These are phyloP conservation scores for Ustilago sp. DNA, from an alignment of 1,284 basidiomycete species.

Conservation along the genomic window DNA sequence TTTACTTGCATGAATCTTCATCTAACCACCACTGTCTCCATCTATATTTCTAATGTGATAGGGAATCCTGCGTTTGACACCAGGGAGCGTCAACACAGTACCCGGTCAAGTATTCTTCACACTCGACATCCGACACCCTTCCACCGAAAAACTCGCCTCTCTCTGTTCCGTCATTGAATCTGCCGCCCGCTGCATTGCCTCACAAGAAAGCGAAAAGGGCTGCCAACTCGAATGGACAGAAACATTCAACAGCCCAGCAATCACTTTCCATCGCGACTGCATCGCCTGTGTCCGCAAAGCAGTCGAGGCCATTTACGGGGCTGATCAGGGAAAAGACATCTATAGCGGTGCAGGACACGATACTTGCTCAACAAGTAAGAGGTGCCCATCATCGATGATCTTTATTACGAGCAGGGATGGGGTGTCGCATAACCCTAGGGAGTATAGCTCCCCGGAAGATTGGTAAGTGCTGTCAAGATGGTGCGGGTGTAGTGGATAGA, in stretches of 20 bases:
- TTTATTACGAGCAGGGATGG: conserved; percentile 51
- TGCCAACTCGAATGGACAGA: conserved; percentile 40
- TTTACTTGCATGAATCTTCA: not conserved
- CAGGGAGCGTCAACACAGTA: conserved; percentile 47
- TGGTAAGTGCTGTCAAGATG: conserved; percentile 23
- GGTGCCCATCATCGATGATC: conserved; percentile 47
- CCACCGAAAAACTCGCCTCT: conserved; percentile 19
- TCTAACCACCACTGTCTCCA: too few species aligned
- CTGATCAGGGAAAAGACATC: conserved; percentile 31
- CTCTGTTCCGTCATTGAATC: conserved; percentile 34
- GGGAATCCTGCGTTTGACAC: conserved; percentile 43
- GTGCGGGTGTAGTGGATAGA: not conserved
- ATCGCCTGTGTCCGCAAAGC: conserved; percentile 38
- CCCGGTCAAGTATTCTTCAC: conserved; percentile 47
- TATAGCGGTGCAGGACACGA: conserved; percentile 53
- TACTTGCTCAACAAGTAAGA: conserved; percentile 47
- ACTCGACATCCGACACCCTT: conserved; percentile 42
- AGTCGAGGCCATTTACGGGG: conserved; percentile 30
- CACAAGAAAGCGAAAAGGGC: conserved; percentile 35
- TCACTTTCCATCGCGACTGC: conserved; percentile 44
- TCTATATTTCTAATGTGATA: not conserved
- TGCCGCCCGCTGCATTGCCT: conserved; percentile 23
- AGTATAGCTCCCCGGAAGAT: conserved; percentile 43
- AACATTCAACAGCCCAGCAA: conserved; percentile 41
- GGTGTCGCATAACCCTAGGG: conserved; percentile 43